Percentiles rank a stretch among this genome's conserved stretches.
Evolutionary conservation across 805 yeast genomes (phyloP).

Genomic region (Teunomyces lycoperdinae): DNA sequence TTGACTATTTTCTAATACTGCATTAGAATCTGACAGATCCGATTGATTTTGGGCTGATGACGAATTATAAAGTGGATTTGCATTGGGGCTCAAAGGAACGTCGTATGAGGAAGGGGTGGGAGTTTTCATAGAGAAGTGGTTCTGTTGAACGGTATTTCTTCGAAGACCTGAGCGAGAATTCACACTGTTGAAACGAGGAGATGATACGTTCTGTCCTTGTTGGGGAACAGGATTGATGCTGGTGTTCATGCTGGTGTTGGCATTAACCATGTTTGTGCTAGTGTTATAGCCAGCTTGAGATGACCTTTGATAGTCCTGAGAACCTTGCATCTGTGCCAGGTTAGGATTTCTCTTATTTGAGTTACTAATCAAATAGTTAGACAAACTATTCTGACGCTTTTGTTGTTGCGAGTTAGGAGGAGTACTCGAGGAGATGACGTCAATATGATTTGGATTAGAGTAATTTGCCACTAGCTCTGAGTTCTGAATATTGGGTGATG

Average conservation of each 20-base stretch:
- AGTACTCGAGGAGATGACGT: background rate
- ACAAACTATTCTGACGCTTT: constrained; percentile 40
- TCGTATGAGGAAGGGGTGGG: constrained; percentile 43
- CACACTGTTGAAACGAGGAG: constrained; percentile 8
- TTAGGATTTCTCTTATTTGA: constrained; percentile 36
- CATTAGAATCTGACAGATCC: constrained; percentile 41
- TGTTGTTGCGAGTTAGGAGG: constrained; percentile 19
- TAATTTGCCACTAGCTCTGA: constrained; percentile 1
- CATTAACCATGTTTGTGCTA: constrained; percentile 4
- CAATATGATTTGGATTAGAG: background rate
- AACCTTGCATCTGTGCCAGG: constrained; percentile 13
- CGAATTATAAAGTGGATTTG: constrained; percentile 21
- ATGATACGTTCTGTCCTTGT: constrained; percentile 7
- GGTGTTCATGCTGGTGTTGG: constrained; percentile 14
- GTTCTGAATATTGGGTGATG: background rate
- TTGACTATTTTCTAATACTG: constrained; percentile 18
- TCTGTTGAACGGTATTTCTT: constrained; percentile 16
- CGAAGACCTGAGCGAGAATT: constrained; percentile 9
- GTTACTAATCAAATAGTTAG: constrained; percentile 29
- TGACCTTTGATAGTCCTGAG: constrained; percentile 5
- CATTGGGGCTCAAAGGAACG: constrained; percentile 39
- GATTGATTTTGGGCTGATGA: constrained; percentile 32
- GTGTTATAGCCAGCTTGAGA: background rate
- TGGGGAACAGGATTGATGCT: constrained; percentile 10
- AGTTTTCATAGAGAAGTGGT: constrained; percentile 24